Evolutionary conservation across 805 yeast genomes (phyloP), one percentile per base, ranked within the genome.

Genomic region (Cyberlindnera mrakii): DNA sequence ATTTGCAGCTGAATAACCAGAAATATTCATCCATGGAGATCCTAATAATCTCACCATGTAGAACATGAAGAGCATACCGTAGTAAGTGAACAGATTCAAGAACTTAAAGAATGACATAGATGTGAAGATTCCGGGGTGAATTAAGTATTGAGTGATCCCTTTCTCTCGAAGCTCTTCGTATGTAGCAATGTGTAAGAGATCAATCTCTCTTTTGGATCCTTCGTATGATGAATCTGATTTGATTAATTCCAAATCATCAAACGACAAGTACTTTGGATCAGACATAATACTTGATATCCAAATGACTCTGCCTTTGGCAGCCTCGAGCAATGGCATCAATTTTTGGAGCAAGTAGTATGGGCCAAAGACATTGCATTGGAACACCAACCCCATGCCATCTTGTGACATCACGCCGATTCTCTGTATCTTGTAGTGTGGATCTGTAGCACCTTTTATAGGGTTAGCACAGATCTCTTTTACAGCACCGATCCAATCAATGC

Each of bases 341-440:
- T 76, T 80, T 52, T 84, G 85, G 42, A 90, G 71, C 41, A 93
- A 66, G 62, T 81, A 93, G 66, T 85, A 90, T 3, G 98, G 98
- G 0, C 96, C 96, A 65, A 93, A 87, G n/a, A 91, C 96, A 59
- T 93, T 93, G 5, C 93, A 95, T 64, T 93, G 96, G 67, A 91
- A 93, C 4, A 89, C 88, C 27, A 85, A 66, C 1, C 98, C 97
- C 70, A 91, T 53, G 0, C 78, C 89, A 63, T 93, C 99, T 16
- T 57, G 60, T 1, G 96, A 78, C 55, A 75, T 78, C 20, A 82
- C 80, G 4, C 97, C 96, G 15, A 77, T 72, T 44, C 75, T 71
- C 68, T 93, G 98, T 32, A 84, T 73, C 63, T 91, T 89, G 65
- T 85, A 90, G 2, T 80, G 78, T 8, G 96, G 97, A 46, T 75